Percentiles rank a stretch among this genome's conserved stretches.
Conservation (phyloP, 306 rosid species). For the Begonia masoniana region DNA sequence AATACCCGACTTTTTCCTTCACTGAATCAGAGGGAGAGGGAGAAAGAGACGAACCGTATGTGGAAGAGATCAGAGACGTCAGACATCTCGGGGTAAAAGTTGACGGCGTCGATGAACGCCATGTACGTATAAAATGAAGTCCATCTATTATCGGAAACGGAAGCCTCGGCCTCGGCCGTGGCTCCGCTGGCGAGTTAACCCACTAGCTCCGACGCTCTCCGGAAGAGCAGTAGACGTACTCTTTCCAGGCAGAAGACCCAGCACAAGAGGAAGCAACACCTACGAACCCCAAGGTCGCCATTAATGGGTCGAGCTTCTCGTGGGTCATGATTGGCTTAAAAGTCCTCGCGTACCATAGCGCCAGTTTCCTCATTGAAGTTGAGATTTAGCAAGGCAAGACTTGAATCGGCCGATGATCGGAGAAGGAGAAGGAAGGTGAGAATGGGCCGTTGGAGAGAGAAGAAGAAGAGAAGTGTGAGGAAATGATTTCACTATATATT, state of each 20-base stretch:
- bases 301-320: constrained; percentile 35
- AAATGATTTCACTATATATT: too few species aligned
- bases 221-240: constrained; percentile 18
- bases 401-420: too few species aligned
- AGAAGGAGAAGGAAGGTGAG: too few species aligned
- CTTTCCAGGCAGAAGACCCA: constrained; percentile 13
- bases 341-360: constrained; percentile 24
- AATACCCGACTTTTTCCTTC: too few species aligned
- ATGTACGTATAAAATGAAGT: constrained; percentile 11
- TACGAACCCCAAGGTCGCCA: constrained; percentile 34
- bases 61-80: not conserved
- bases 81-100: not conserved
- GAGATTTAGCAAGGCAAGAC: too few species aligned
- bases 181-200: not conserved
- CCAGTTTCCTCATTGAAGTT: constrained; percentile 26
- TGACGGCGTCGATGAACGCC: not conserved
- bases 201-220: not conserved
- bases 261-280: constrained; percentile 10
- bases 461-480: too few species aligned
- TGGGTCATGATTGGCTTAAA: constrained; percentile 38
- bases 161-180: constrained; percentile 21
- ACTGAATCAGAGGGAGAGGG: too few species aligned
- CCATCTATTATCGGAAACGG: constrained; percentile 34
- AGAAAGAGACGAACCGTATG: not conserved
- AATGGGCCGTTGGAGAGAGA: too few species aligned